Evolutionary conservation across 352 stramenopile genomes (phyloP), one percentile per base, ranked within the genome.

Genomic region (Plasmopara halstedii): DNA sequence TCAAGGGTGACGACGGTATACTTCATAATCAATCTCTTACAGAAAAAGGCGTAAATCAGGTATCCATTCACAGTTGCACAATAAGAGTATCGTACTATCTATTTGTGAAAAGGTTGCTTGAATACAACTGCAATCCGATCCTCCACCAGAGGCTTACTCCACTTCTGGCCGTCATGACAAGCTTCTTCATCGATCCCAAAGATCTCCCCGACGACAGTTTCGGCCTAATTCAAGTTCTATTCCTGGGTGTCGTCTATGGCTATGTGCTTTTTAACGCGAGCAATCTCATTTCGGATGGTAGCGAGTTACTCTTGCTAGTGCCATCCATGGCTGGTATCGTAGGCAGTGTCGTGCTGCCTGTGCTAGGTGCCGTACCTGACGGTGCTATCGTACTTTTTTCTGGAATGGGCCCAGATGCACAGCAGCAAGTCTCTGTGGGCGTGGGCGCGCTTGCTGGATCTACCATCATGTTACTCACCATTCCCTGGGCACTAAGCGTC

Each of bases 401-500:
- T 8, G 95, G 95, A 17, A 90, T 88, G 75, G 82, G 83, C 6
- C 67, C 98, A 2, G 88, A 95, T 46, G 94, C 95, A 15, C 92
- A 98, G 64, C 70, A 98, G 55, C 93, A 97, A 41, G 75, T 99
- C 18, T 88, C 75, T 17, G 93, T 99, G 25, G 96, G 96, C 49
- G 92, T 99, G n/a, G 96, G 96, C 38, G 95, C 96, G 36, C 84
- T 99, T 22, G 96, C 96, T 1, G 96, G 96, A 42, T 98, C 88
- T 27, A 99, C 95, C n/a, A 98, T 99, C 62, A 98, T 99, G 94
- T 74, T 99, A 50, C 74, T 99, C 47, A 99, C 96, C n/a, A 94
- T 99, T 33, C 95, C 96, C 15, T 98, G 94, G 90, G 91, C 78
- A 20, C 68, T 99, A 18, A 94, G 83, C 45, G 62, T 98, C 19